These are phyloP conservation scores for Brassica hybrid DNA, from an alignment of 441 rosid genomes.

Conservation along the genomic window DNA sequence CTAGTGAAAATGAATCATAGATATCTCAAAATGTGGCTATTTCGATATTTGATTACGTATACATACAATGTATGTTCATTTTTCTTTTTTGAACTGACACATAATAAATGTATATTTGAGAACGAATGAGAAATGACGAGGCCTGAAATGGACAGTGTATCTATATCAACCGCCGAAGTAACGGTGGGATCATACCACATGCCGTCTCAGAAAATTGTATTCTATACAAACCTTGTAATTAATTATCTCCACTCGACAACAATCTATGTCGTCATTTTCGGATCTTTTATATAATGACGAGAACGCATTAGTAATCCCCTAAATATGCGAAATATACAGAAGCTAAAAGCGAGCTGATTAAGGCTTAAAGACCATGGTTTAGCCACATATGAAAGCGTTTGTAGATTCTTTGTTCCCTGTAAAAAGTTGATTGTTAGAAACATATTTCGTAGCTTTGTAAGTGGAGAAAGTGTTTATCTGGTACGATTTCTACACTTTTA, in stretches of 20 bases:
- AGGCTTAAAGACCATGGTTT: no score
- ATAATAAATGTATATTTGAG: no score
- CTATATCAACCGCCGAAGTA: slow-evolving; percentile 27
- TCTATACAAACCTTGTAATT: not conserved
- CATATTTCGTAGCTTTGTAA: slow-evolving; percentile 2
- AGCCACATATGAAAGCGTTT: not conserved
- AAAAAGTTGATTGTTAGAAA: not conserved
- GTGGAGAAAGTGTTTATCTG: not conserved
- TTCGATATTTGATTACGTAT: no score
- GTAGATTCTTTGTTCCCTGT: not conserved
- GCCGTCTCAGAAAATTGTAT: slow-evolving; percentile 6
- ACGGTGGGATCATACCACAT: slow-evolving; percentile 26
- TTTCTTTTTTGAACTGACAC: no score
- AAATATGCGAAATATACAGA: no score
- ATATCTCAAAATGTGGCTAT: no score
- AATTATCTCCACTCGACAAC: slow-evolving; percentile 18
- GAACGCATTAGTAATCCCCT: not conserved
- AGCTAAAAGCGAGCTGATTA: not conserved
- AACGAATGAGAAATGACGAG: slow-evolving; percentile 12
- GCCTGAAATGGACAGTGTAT: slow-evolving; percentile 27
- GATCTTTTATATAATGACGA: slow-evolving; percentile 10
- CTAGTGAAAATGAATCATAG: no score
- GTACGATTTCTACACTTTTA: not conserved
- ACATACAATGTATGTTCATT: no score
- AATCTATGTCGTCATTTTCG: slow-evolving; percentile 28